These are phyloP conservation scores for Cladosporium cucumerinum DNA, from an alignment of 2,329 filamentous ascomycete genomes.

Conservation along the genomic window DNA sequence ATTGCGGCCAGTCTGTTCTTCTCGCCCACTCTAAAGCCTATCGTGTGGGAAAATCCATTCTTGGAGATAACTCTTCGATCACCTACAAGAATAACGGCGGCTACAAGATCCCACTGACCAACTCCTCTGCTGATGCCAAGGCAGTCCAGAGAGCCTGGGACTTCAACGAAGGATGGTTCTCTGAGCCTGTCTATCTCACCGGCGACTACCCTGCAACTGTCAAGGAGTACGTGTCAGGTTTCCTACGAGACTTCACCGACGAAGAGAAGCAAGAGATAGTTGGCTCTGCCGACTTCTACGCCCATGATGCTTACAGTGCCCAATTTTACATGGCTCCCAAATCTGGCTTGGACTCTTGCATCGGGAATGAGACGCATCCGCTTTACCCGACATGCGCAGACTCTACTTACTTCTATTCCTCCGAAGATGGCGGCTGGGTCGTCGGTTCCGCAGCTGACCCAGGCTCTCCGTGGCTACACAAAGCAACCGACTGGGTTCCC, in stretches of 20 bases:
- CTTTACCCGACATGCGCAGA: conserved; percentile 37
- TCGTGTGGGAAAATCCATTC: conserved; percentile 43
- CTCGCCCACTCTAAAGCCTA: conserved; percentile 39
- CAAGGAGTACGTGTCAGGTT: conserved; percentile 35
- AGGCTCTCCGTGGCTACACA: conserved; percentile 34
- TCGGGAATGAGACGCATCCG: conserved; percentile 32
- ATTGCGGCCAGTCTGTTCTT: conserved; percentile 39
- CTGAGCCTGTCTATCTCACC: conserved; percentile 43
- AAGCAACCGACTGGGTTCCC: conserved; percentile 37
- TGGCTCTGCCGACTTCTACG: conserved; percentile 37
- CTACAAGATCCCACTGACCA: conserved; percentile 37
- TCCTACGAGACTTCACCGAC: conserved; percentile 34
- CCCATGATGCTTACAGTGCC: conserved; percentile 38
- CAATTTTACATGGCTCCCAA: conserved; percentile 36
- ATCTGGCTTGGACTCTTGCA: conserved; percentile 38
- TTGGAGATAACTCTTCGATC: conserved; percentile 30
- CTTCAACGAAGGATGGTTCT: conserved; percentile 43
- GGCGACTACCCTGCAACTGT: conserved; percentile 44
- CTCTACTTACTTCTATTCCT: conserved; percentile 33
- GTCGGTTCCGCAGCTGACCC: conserved; percentile 34
- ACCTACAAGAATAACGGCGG: conserved; percentile 36
- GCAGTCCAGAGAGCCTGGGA: conserved; percentile 37
- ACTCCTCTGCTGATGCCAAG: conserved; percentile 34
- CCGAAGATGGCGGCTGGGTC: conserved; percentile 30
- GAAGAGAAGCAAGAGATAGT: conserved; percentile 34